A percentile compares a stretch with the other conserved stretches of the same genome.
Conservation (phyloP, 164 flowering plant species). For the Piper betle region DNA sequence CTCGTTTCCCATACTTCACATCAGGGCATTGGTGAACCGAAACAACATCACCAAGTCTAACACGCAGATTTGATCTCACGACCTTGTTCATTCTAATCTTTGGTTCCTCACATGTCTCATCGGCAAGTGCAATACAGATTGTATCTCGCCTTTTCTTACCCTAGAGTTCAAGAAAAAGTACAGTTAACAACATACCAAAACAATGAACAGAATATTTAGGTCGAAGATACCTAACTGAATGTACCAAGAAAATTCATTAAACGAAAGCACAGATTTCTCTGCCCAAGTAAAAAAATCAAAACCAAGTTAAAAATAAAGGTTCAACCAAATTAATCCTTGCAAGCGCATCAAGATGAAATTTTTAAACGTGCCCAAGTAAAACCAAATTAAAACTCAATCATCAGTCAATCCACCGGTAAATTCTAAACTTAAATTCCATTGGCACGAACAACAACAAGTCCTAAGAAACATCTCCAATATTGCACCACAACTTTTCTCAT, state of each 20-base stretch:
- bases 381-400: too few species aligned
- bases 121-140: slow-evolving; percentile 14
- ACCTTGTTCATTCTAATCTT: slow-evolving; percentile 17
- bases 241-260: neutral
- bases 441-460: too few species aligned
- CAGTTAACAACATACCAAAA: neutral
- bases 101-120: slow-evolving; percentile 13
- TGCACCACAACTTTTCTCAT: too few species aligned
- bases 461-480: too few species aligned
- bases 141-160: slow-evolving; percentile 13
- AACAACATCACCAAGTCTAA: slow-evolving; percentile 16
- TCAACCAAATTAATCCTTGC: neutral
- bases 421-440: too few species aligned
- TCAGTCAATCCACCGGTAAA: too few species aligned
- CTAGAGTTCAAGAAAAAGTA: neutral
- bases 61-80: slow-evolving; percentile 15
- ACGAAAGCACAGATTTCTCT: too few species aligned
- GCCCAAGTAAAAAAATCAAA: neutral
- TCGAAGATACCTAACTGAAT: too few species aligned
- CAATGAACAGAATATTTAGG: too few species aligned
- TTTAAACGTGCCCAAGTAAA: too few species aligned
- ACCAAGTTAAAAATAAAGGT: neutral
- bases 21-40: slow-evolving; percentile 17
- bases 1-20: slow-evolving; percentile 16
- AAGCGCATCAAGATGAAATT: too few species aligned